These are phyloP conservation scores for Arthrobotrys iridis DNA, from an alignment of 2,329 filamentous ascomycete genomes.

Conservation along the genomic window DNA sequence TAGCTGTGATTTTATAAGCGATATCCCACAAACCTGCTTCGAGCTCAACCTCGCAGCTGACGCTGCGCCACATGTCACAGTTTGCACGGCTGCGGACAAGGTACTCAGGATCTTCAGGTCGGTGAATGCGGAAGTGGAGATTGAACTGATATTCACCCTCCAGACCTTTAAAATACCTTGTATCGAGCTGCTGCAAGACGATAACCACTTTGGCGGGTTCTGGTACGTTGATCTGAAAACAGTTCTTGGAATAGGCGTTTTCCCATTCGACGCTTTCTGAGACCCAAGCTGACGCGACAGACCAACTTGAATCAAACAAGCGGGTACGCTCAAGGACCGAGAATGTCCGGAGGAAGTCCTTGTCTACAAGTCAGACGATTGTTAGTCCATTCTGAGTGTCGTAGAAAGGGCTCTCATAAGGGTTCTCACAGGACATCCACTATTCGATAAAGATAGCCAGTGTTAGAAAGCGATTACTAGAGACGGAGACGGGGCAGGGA, in stretches of 20 bases:
- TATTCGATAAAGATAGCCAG: slow-evolving; percentile 15
- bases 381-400: slow-evolving; percentile 68
- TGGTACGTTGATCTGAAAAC: slow-evolving; percentile 69
- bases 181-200: slow-evolving; percentile 71
- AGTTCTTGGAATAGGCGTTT: slow-evolving; percentile 70
- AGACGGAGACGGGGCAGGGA: not conserved
- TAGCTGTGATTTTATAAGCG: slow-evolving; percentile 76
- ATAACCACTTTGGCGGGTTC: slow-evolving; percentile 70
- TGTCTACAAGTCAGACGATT: slow-evolving; percentile 59
- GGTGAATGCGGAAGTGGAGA: slow-evolving; percentile 68
- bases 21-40: slow-evolving; percentile 79
- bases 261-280: slow-evolving; percentile 72
- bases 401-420: not conserved
- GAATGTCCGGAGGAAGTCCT: slow-evolving; percentile 72
- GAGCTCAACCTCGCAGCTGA: slow-evolving; percentile 79
- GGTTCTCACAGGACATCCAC: slow-evolving; percentile 65
- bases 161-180: slow-evolving; percentile 71
- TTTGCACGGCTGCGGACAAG: slow-evolving; percentile 56
- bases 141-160: slow-evolving; percentile 70
- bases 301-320: slow-evolving; percentile 71
- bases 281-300: slow-evolving; percentile 70
- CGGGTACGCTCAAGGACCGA: slow-evolving; percentile 71
- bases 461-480: not conserved
- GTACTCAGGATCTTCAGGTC: slow-evolving; percentile 63
- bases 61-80: slow-evolving; percentile 72